A percentile compares a stretch with the other conserved stretches of the same genome.
phyloP scores from a whole-genome alignment of 768 basidiomycete genomes.

The Favolaschia claudopus region DNA sequence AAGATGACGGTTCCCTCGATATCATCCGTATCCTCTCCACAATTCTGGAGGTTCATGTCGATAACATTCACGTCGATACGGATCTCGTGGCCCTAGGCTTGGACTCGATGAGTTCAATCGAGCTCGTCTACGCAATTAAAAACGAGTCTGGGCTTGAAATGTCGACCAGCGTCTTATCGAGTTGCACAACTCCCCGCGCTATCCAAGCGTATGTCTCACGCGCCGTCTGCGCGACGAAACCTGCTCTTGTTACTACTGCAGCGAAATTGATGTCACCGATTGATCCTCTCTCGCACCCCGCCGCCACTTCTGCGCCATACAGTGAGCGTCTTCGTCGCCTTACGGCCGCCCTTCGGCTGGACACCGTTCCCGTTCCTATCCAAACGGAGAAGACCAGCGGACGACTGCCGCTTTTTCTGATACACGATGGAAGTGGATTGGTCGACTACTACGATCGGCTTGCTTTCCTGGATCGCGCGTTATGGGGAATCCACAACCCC shows the following conservation, averaged over 20 bases:
- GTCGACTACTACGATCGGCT: conserved; percentile 58
- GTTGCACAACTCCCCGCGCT: conserved; percentile 47
- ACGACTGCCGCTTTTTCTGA: conserved; percentile 60
- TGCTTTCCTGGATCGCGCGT: conserved; percentile 51
- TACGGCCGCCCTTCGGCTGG: conserved; percentile 30
- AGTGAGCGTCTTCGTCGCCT: conserved; percentile 10
- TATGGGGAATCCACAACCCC: conserved; percentile 72
- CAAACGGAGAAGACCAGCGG: conserved; percentile 39
- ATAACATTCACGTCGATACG: conserved; percentile 50
- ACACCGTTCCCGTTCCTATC: conserved; percentile 42
- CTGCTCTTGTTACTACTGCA: neutral
- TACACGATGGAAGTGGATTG: conserved; percentile 80
- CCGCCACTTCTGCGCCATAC: neutral
- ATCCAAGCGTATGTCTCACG: conserved; percentile 40
- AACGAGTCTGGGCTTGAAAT: conserved; percentile 49
- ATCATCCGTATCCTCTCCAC: conserved; percentile 51
- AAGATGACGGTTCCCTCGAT: conserved; percentile 33
- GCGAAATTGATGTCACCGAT: neutral
- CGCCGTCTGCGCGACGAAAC: too few species aligned
- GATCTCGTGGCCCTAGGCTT: conserved; percentile 62
- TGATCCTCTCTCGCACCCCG: neutral
- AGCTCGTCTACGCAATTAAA: conserved; percentile 58
- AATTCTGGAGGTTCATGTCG: conserved; percentile 52
- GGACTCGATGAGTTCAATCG: conserved; percentile 72
- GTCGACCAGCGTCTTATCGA: conserved; percentile 52